Evolutionary conservation across 305 asterid genomes (phyloP).

Genomic region (Solanum hybrid): DNA sequence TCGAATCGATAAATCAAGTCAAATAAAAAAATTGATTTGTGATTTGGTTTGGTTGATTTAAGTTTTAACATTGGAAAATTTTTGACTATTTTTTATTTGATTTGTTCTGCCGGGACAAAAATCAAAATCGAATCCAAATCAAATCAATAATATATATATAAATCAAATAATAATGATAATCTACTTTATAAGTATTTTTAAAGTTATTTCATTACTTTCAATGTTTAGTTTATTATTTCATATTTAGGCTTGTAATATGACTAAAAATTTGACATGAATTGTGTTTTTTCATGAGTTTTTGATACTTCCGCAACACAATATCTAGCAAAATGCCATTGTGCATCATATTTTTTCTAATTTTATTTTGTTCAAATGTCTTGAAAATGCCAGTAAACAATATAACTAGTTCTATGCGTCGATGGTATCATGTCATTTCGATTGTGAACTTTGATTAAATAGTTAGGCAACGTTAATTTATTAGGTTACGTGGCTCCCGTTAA

Average conservation of each 20-base stretch:
- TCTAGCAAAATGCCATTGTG: not conserved
- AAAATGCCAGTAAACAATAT: not conserved
- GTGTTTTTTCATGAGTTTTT: not conserved
- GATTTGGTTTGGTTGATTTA: not conserved
- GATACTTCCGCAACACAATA: too few species aligned
- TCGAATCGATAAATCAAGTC: too few species aligned
- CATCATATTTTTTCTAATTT: not conserved
- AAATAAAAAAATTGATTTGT: too few species aligned
- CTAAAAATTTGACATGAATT: too few species aligned
- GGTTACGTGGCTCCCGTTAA: too few species aligned
- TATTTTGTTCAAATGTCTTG: not conserved
- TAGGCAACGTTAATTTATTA: not conserved
- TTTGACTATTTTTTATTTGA: too few species aligned
- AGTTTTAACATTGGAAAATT: too few species aligned
- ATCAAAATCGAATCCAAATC: too few species aligned
- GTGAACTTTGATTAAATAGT: not conserved
- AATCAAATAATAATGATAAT: not conserved
- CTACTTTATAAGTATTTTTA: too few species aligned
- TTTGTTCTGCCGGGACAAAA: accelerated
- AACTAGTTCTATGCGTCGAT: not conserved
- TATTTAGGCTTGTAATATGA: not conserved
- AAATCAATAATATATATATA: too few species aligned
- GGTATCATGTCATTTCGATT: not conserved
- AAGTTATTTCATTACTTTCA: not conserved
- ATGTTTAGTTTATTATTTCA: too few species aligned